A percentile compares a stretch with the other conserved stretches of the same genome.
phyloP scores from a whole-genome alignment of 1,139 yeast genomes.

The Suzukiozyma palmioleophila region DNA sequence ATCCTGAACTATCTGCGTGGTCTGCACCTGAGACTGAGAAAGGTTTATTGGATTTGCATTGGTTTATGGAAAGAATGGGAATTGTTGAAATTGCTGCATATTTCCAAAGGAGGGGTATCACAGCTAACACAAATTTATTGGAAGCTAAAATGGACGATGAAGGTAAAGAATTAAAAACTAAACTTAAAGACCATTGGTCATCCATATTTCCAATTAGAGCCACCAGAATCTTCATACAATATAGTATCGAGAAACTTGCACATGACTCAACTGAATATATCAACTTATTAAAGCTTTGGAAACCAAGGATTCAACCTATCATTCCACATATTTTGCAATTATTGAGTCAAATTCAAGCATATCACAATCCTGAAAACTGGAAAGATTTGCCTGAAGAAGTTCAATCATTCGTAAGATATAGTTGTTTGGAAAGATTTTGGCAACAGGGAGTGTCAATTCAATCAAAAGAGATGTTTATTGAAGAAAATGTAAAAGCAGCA shows the following conservation, averaged over 20 bases:
- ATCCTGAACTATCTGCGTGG: constrained; percentile 92
- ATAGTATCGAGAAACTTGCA: constrained; percentile 84
- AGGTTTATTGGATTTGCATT: constrained; percentile 82
- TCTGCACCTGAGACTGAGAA: constrained; percentile 86
- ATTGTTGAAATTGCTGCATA: constrained; percentile 91
- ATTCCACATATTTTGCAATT: constrained; percentile 86
- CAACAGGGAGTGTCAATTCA: constrained; percentile 96
- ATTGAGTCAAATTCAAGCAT: constrained; percentile 86
- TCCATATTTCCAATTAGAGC: constrained; percentile 93
- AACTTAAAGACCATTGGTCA: constrained; percentile 87
- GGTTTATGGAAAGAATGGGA: constrained; percentile 98
- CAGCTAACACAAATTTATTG: constrained; percentile 69
- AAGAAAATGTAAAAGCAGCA: constrained; percentile 91
- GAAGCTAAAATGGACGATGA: constrained; percentile 88
- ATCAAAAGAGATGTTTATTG: constrained; percentile 90
- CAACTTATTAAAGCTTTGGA: constrained; percentile 77
- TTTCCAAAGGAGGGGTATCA: constrained; percentile 76
- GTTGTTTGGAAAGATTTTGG: constrained; percentile 94
- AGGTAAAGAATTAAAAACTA: constrained; percentile 71
- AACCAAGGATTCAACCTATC: constrained; percentile 87
- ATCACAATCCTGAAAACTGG: constrained; percentile 94
- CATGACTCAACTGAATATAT: constrained; percentile 74
- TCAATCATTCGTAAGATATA: constrained; percentile 81
- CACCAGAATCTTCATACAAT: constrained; percentile 89
- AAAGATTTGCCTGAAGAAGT: constrained; percentile 80